Base-by-base conservation (phyloP, 371 early-diverging fungal genomes). In the Mucor lusitanicus region DNA sequence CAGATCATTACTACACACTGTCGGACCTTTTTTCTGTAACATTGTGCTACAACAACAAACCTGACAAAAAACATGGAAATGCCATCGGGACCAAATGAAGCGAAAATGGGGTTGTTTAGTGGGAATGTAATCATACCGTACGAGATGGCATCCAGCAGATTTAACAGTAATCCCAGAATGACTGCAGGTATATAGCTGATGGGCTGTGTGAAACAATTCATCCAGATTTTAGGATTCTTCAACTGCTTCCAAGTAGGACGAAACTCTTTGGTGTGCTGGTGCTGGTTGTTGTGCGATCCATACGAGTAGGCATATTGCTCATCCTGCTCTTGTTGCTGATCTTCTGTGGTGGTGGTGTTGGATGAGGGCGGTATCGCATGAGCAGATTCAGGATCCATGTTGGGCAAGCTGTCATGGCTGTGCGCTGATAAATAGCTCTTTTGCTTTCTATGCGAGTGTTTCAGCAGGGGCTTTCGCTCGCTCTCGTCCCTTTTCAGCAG, bases 51-150 rank as follows among this genome's bases (percentile, higher is more conserved):
- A 7, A 33, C 33, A 33, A 33, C 28, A 30, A 92, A 92, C 83
- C 94, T 93, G 28, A 91, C 88, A 83, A 90, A 88, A 71, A 94
- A 97, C 93, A 97, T 96, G 67, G 94, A 91, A 50, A 97, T 94
- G 33, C 99, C 99, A 69, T 91, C 91, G 1, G 95, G 90, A 4
- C 95, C 98, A 73, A 95, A 87, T 3, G 82, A 72, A 54, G 88
- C 88, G 74, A 94, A 95, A 15, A 89, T 87, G 0, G 92, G 85
- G 21, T 91, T 85, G 39, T 88, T 83, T 9, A 91, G 70, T 0
- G 99, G 99, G 68, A 98, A 98, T 5, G 94, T 92, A 70, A 98
- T 97, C 79, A 96, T 90, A 84, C 91, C 96, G 77, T 95, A 95
- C 19, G 94, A 94, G 23, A 96, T 85, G 5, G 95, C 95, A 75